phyloP scores from a whole-genome alignment of 139 green algal species.

The Ostreobium quekettii region DNA sequence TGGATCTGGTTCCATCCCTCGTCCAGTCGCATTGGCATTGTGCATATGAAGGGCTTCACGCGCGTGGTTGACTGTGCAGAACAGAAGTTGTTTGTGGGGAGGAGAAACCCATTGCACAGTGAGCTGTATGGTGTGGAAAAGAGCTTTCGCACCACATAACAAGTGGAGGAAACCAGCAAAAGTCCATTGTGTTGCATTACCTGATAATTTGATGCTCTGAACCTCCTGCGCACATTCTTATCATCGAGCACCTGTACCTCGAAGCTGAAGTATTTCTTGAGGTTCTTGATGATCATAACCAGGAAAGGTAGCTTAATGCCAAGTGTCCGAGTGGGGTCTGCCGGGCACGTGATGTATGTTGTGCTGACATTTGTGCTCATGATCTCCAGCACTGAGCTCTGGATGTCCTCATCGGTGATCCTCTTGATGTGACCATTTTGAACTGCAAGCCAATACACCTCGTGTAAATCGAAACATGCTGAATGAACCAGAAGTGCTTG shows the following conservation, averaged over 20 bases:
- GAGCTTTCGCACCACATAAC: background rate
- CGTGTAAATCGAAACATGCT: too few species aligned
- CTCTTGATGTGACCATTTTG: conserved; percentile 92
- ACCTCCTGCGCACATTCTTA: conserved; percentile 93
- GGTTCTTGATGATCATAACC: conserved; percentile 97
- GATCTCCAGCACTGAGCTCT: conserved; percentile 89
- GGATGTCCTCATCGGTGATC: conserved; percentile 93
- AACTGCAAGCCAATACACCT: conserved; percentile 51
- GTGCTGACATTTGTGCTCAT: conserved; percentile 81
- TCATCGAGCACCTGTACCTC: conserved; percentile 96
- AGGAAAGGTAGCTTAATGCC: conserved; percentile 98
- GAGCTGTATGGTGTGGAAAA: too few species aligned
- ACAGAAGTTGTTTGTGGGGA: background rate
- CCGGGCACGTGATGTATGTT: conserved; percentile 84
- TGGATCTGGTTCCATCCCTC: conserved; percentile 96
- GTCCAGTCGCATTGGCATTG: conserved; percentile 94
- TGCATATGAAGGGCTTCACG: conserved; percentile 96
- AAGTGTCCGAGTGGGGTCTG: conserved; percentile 77
- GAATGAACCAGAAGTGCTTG: too few species aligned
- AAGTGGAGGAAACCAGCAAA: background rate
- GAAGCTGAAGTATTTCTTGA: conserved; percentile 95
- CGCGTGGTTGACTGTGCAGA: conserved; percentile 71
- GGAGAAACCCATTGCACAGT: background rate
- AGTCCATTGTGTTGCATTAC: conserved; percentile 33
- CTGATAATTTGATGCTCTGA: conserved; percentile 97